phyloP scores from a whole-genome alignment of 108 stramenopile species.

The Nitzschia palea region DNA sequence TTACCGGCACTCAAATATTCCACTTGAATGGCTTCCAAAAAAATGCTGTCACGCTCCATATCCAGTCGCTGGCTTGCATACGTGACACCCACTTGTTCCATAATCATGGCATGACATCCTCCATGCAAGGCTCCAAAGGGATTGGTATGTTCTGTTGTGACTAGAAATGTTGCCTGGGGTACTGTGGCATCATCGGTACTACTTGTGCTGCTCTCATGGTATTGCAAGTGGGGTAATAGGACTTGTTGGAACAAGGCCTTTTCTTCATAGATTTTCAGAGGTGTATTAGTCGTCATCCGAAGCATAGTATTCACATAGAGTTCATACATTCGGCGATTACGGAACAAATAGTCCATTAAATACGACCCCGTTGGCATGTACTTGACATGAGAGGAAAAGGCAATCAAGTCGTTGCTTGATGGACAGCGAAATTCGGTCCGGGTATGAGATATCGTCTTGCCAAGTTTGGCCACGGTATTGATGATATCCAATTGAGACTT shows the following conservation, averaged over 20 bases:
- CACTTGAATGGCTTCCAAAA: conserved; percentile 10
- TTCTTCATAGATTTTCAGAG: conserved; percentile 1
- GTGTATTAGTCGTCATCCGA: background rate
- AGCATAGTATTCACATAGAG: background rate
- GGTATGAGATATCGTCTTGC: conserved; percentile 19
- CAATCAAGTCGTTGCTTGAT: conserved; percentile 2
- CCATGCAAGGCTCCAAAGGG: conserved; percentile 29
- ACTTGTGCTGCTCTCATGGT: background rate
- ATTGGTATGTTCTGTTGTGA: conserved; percentile 21
- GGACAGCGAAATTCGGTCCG: conserved; percentile 11
- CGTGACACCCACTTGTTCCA: conserved; percentile 11
- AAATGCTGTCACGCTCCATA: background rate
- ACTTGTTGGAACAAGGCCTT: background rate
- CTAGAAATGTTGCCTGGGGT: conserved; percentile 2
- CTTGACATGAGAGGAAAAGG: conserved; percentile 26
- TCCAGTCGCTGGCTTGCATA: background rate
- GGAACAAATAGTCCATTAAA: conserved; percentile 6
- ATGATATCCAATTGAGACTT: conserved; percentile 13
- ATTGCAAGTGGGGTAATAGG: background rate
- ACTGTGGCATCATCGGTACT: background rate
- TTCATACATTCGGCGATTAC: background rate
- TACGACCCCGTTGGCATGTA: conserved; percentile 26
- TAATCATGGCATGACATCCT: conserved; percentile 22
- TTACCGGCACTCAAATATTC: conserved; percentile 9
- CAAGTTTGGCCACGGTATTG: conserved; percentile 26